Evolutionary conservation across 441 rosid species (phyloP), one percentile per base, ranked within the genome.

Genomic region (Flueggea neowawraea): DNA sequence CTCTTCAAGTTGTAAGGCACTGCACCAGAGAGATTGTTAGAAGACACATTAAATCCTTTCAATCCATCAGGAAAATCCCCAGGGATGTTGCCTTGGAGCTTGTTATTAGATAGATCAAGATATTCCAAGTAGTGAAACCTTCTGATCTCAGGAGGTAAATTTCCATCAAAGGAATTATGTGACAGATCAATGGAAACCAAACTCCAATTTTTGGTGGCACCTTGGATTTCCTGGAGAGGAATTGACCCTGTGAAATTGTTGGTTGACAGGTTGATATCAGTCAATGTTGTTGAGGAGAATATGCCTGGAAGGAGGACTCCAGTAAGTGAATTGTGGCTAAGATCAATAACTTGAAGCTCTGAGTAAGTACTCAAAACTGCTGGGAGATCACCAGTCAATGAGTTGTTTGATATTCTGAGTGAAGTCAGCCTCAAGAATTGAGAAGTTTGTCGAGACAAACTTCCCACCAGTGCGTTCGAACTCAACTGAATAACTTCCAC

Each of bases 161-260:
- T 57, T 57, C 94, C 98, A 12, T 70, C 73, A 48, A 91, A 77
- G 58, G 77, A 82, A 73, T 94, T 94, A 58, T 74, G 60, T 6
- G 97, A 94, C 60, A 94, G 92, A 77, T 94, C 97, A 69, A 94
- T 89, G 72, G 73, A 87, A 61, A 83, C 60, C 60, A 89, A 77
- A 66, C 80, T 88, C 62, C 75, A 78, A 48, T 75, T 87, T 39
- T 41, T 69, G 14, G 82, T 73, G 8, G 78, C 63, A 15, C 58
- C 83, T 43, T 52, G 62, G 48, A 72, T 62, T 64, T 73, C 88
- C 67, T 65, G 76, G 67, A 87, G 76, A 64, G 87, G 84, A 70
- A 91, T 82, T 16, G 86, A 67, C 57, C 99, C 99, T 0, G 57
- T 74, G 64, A 91, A 80, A 58, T 67, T 78, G 72, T 87, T 91